phyloP scores from a whole-genome alignment of 805 yeast genomes.

The Saturnispora saitoi region DNA sequence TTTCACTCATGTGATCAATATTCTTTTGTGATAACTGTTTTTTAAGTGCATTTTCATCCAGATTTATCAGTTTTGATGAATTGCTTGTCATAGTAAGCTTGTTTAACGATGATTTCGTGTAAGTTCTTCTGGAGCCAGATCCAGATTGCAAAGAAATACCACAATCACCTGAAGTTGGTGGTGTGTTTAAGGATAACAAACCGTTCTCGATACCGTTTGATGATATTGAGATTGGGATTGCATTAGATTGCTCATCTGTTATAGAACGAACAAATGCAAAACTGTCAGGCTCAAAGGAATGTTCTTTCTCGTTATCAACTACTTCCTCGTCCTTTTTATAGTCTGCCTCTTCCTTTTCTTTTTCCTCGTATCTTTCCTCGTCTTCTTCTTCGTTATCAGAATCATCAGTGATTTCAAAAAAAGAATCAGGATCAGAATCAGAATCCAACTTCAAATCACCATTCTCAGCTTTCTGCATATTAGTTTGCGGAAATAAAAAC shows the following conservation, averaged over 20 bases:
- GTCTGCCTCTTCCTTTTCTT: background rate
- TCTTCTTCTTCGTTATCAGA: background rate
- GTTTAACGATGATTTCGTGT: background rate
- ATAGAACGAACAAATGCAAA: background rate
- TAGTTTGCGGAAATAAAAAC: constrained; percentile 55
- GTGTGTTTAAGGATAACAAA: background rate
- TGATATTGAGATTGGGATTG: background rate
- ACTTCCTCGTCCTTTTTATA: too few relatives aligned
- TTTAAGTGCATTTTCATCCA: background rate
- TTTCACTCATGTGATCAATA: constrained; percentile 52
- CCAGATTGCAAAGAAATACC: background rate
- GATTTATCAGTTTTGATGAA: background rate
- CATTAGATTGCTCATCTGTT: background rate
- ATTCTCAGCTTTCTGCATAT: background rate
- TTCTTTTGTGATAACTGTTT: constrained; percentile 8
- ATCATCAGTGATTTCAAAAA: background rate
- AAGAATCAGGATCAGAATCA: background rate
- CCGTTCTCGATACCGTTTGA: background rate
- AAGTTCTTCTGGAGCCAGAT: background rate
- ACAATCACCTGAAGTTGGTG: background rate
- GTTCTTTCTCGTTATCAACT: background rate
- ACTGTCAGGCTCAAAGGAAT: background rate
- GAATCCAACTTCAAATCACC: background rate
- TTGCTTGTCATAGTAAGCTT: background rate
- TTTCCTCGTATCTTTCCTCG: background rate